Conservation (phyloP, 31 red algal genomes). For the Odonthalia washingtoniensis region DNA sequence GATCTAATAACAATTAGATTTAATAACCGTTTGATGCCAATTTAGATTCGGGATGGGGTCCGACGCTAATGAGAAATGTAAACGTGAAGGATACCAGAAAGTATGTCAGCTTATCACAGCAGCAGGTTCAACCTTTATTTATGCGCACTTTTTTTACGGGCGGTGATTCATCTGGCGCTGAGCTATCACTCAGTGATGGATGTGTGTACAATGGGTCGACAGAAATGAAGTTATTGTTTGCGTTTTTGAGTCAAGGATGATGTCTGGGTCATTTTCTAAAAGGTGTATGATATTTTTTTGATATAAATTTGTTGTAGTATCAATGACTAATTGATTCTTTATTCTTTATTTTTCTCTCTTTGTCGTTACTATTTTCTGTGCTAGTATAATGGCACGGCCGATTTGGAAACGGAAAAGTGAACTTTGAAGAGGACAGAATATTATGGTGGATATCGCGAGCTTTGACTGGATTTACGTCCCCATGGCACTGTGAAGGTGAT, state of each 20-base stretch:
- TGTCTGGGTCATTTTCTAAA: slow-evolving; percentile 66
- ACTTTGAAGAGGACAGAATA: slow-evolving; percentile 41
- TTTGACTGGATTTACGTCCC: background rate
- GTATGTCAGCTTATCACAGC: slow-evolving; percentile 47
- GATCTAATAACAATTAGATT: no score
- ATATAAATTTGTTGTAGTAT: background rate
- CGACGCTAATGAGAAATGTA: slow-evolving; percentile 53
- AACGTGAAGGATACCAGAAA: slow-evolving; percentile 49
- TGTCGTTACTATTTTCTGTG: no score
- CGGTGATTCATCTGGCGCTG: slow-evolving; percentile 54
- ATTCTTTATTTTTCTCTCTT: no score
- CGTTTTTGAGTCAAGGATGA: slow-evolving; percentile 66
- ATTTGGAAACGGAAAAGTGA: no score
- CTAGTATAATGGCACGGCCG: no score
- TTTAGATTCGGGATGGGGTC: slow-evolving; percentile 86
- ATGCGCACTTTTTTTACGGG: slow-evolving; percentile 57
- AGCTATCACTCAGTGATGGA: no score
- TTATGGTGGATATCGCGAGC: slow-evolving; percentile 31
- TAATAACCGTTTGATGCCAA: slow-evolving; percentile 71
- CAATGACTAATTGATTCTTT: no score
- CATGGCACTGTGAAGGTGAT: no score
- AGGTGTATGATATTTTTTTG: slow-evolving; percentile 68
- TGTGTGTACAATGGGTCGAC: no score
- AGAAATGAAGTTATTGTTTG: no score
- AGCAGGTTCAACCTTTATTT: no score